These are phyloP conservation scores for Spathaspora sp. DNA, from an alignment of 1,139 yeast genomes.

Conservation along the genomic window DNA sequence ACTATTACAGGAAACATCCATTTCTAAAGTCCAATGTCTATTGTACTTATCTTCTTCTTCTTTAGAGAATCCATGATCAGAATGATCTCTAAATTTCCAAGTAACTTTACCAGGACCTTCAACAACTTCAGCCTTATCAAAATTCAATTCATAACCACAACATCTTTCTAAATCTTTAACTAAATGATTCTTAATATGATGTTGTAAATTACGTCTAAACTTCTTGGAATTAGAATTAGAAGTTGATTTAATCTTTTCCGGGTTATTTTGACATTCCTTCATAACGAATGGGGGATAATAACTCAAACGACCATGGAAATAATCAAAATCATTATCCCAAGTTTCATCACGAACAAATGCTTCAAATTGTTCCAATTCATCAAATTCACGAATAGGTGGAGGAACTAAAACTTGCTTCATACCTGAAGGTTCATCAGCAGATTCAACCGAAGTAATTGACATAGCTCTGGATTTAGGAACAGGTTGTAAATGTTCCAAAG, in stretches of 20 bases:
- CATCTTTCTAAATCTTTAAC: slow-evolving; percentile 63
- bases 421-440: slow-evolving; percentile 27
- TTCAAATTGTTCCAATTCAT: slow-evolving; percentile 62
- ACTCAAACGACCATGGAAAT: slow-evolving; percentile 62
- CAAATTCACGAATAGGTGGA: slow-evolving; percentile 54
- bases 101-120: slow-evolving; percentile 46
- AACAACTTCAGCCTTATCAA: slow-evolving; percentile 48
- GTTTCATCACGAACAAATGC: slow-evolving; percentile 67
- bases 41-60: slow-evolving; percentile 44
- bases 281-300: slow-evolving; percentile 75
- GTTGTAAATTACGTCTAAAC: slow-evolving; percentile 72
- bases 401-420: slow-evolving; percentile 33
- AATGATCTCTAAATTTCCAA: slow-evolving; percentile 55
- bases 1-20: slow-evolving; percentile 58
- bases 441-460: slow-evolving; percentile 34
- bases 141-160: slow-evolving; percentile 57
- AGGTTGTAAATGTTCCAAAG: slow-evolving; percentile 39
- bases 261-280: slow-evolving; percentile 65
- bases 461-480: slow-evolving; percentile 37
- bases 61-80: slow-evolving; percentile 53
- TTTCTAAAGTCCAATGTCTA: slow-evolving; percentile 58
- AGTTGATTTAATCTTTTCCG: slow-evolving; percentile 72
- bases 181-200: slow-evolving; percentile 71
- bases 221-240: slow-evolving; percentile 70
- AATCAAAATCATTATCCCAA: slow-evolving; percentile 73